These are phyloP conservation scores for Plantago ovata DNA, from an alignment of 257 asterid species.

Conservation along the genomic window DNA sequence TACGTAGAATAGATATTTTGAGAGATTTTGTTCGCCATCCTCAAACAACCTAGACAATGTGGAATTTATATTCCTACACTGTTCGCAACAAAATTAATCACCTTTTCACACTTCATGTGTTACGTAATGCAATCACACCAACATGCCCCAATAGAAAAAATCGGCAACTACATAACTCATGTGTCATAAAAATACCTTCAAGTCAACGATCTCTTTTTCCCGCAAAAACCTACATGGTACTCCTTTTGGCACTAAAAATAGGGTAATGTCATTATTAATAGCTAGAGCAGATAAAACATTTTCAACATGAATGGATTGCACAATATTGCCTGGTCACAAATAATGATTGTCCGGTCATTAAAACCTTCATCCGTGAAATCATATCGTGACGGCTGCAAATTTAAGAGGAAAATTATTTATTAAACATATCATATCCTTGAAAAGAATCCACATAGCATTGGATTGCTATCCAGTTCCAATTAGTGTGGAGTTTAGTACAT, in stretches of 20 bases:
- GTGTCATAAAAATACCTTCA: slow-evolving; percentile 45
- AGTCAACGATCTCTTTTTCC: slow-evolving; percentile 61
- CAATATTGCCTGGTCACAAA: slow-evolving; percentile 77
- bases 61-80: slow-evolving; percentile 51
- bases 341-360: slow-evolving; percentile 65
- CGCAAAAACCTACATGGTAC: slow-evolving; percentile 78
- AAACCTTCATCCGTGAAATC: slow-evolving; percentile 59
- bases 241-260: slow-evolving; percentile 83
- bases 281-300: slow-evolving; percentile 9
- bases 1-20: slow-evolving; percentile 38
- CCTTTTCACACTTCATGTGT: slow-evolving; percentile 69
- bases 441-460: neutral
- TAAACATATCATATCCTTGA: slow-evolving; percentile 14
- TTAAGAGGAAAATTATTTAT: slow-evolving; percentile 1
- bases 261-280: slow-evolving; percentile 7
- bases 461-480: too few relatives aligned
- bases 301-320: neutral
- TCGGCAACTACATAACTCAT: neutral
- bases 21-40: slow-evolving; percentile 69
- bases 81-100: slow-evolving; percentile 78
- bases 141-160: too few relatives aligned
- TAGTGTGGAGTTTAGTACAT: neutral
- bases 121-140: slow-evolving; percentile 8
- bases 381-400: slow-evolving; percentile 52
- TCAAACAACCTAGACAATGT: slow-evolving; percentile 50